Base-by-base conservation (phyloP, 371 early-diverging fungal genomes). In the Choanephora cucurbitarum region DNA sequence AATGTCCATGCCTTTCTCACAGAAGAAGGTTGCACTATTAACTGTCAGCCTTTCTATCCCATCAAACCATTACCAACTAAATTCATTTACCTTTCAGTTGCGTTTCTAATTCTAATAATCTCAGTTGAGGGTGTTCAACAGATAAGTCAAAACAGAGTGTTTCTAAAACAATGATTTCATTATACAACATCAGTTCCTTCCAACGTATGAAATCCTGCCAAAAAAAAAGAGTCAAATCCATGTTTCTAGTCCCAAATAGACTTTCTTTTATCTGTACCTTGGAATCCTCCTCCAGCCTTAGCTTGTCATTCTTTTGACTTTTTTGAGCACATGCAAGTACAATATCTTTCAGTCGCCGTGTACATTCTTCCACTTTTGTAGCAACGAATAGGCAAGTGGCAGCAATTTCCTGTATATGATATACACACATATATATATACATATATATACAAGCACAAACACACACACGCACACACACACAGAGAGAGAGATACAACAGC, bases 311-410 rank as follows among this genome's bases (percentile, higher is more conserved):
- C 61, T 86, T 87, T 44, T 69, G 65, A 1, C 84, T 84, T 55
- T 85, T 86, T 62, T 81, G 81, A 1, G 80, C 80, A 41, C 81
- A 81, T 1, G 67, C 80, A 17, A 72, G 52, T 5, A 87, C 73
- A 44, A 88, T 75, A 57, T 86, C 85, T 48, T 70, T 73, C 33
- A 87, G 62, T 40, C 86, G 75, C 24, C 91, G 81, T 32, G 83
- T 81, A 44, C 80, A 72, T 62, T 93, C 93, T 63, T 92, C 92
- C 5, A 90, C 86, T 66, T 94, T 94, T 19, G 86, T 83, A 8
- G 92, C 88, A 17, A 94, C 67, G 57, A 86, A 86, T 19, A 92
- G 60, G 58, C 88, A 81, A 0, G 92, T 85, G 1, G 89, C 89
- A 13, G 84, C 92, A 53, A 91, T 84, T 47, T 91, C 86, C 90